Percentiles rank a stretch among this genome's conserved stretches.
phyloP scores from a whole-genome alignment of 164 flowering plant genomes.

The Vitis rotundifolia region DNA sequence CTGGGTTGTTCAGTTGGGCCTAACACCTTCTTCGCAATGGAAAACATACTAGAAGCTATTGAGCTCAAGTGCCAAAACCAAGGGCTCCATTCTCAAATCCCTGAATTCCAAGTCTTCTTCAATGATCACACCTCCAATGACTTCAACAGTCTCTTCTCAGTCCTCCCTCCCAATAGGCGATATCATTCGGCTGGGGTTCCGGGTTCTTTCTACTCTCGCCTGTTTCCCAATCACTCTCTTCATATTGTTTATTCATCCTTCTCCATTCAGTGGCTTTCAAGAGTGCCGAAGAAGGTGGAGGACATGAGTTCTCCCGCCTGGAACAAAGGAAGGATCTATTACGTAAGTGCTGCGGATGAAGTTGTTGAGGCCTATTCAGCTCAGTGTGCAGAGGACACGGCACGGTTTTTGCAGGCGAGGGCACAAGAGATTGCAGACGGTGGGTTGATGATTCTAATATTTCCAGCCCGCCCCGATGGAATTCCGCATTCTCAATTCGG shows the following conservation, averaged over 20 bases:
- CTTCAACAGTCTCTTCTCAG: constrained; percentile 20
- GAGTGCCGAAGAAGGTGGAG: constrained; percentile 7
- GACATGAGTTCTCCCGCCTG: constrained; percentile 11
- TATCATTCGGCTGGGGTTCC: constrained; percentile 22
- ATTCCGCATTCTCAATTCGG: constrained; percentile 2
- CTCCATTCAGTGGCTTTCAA: background rate
- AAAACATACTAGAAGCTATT: constrained; percentile 12
- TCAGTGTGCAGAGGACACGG: constrained; percentile 8
- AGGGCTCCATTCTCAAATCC: background rate
- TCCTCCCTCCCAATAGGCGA: constrained; percentile 15
- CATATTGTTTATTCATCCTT: no score
- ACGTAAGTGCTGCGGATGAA: background rate
- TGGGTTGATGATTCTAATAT: constrained; percentile 5
- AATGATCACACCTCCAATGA: constrained; percentile 19
- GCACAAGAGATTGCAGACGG: constrained; percentile 17
- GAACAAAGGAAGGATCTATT: constrained; percentile 15
- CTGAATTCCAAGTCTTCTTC: constrained; percentile 20
- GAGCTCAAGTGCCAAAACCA: background rate
- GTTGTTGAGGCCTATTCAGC: constrained; percentile 5
- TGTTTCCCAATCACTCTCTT: background rate
- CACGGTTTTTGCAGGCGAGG: no score
- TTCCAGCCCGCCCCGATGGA: constrained; percentile 12
- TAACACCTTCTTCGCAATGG: constrained; percentile 13
- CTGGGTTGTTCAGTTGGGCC: no score
- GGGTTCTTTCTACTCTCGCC: constrained; percentile 13